These are phyloP conservation scores for Moricandia moricandioides DNA, from an alignment of 345 rosid species.

Conservation along the genomic window DNA sequence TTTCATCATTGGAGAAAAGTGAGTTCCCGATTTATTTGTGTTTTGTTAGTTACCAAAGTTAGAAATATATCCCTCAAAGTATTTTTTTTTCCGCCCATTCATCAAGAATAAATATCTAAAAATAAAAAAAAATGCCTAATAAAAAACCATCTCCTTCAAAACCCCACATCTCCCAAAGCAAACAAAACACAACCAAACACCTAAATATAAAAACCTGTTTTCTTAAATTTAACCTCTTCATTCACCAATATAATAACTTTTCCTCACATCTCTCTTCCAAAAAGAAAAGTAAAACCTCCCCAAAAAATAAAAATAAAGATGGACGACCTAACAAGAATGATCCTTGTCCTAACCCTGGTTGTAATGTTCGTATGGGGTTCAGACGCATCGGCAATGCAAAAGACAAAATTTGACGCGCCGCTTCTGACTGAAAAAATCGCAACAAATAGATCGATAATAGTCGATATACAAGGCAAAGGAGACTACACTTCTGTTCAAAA, in stretches of 20 bases:
- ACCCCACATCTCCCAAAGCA: conserved; percentile 26
- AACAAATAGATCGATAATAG: conserved; percentile 63
- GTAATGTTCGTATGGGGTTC: conserved; percentile 17
- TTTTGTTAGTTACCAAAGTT: no score
- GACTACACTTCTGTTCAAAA: conserved; percentile 67
- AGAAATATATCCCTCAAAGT: background rate
- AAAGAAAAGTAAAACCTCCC: conserved; percentile 21
- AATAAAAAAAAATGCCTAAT: conserved; percentile 12
- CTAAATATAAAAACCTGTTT: conserved; percentile 22
- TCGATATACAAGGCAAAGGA: conserved; percentile 75
- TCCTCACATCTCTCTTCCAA: background rate
- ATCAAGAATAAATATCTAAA: conserved; percentile 12
- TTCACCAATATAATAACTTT: conserved; percentile 26
- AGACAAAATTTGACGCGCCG: conserved; percentile 50
- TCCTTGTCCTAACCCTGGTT: conserved; percentile 28
- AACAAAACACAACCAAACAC: conserved; percentile 29
- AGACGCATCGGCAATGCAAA: conserved; percentile 32
- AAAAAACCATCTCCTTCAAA: conserved; percentile 10
- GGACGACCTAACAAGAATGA: conserved; percentile 20
- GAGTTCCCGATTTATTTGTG: no score
- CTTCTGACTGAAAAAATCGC: conserved; percentile 65
- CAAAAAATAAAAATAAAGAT: background rate
- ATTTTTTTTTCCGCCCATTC: conserved; percentile 17
- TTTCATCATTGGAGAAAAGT: no score
- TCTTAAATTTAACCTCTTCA: conserved; percentile 30